A percentile compares a stretch with the other conserved stretches of the same genome.
Evolutionary conservation across 129 eudicot genomes (phyloP).

Genomic region (carrot (Daucus carota)): DH1_v3.0 NC_030385.2:33490001-33490500

Average conservation of each 20-base stretch:
- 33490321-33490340: background rate
- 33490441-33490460: background rate
- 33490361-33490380: background rate
- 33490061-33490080: constrained; percentile 47
- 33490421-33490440: background rate
- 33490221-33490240: background rate
- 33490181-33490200: background rate
- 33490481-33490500: background rate
- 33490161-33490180: background rate
- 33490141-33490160: background rate
- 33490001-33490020: constrained; percentile 75
- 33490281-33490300: background rate
- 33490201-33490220: background rate
- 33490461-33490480: background rate
- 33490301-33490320: background rate
- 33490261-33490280: too few relatives aligned
- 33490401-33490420: background rate
- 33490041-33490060: constrained; percentile 87
- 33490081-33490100: background rate
- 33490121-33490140: background rate
- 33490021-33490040: constrained; percentile 75
- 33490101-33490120: background rate
- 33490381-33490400: background rate
- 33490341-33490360: background rate
- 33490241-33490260: too few relatives aligned